Evolutionary conservation across 805 yeast species (phyloP).

Genomic region (Lipomyces kockii): DNA sequence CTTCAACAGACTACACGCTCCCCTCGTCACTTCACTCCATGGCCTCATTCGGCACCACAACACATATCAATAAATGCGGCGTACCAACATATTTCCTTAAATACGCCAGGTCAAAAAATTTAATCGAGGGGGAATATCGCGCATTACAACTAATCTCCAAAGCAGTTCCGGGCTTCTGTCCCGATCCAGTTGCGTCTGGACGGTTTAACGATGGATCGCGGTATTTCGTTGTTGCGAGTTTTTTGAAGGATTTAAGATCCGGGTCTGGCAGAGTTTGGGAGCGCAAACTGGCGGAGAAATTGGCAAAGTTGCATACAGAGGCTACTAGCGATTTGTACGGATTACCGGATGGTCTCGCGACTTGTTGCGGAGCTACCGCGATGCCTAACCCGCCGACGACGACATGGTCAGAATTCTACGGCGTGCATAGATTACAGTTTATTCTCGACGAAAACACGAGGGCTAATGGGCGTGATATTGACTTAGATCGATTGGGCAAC

Average conservation of each 20-base stretch:
- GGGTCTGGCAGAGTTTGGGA: slow-evolving; percentile 26
- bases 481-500: slow-evolving; percentile 15
- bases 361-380: slow-evolving; percentile 34
- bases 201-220: slow-evolving; percentile 3
- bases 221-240: slow-evolving; percentile 20
- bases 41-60: slow-evolving; percentile 21
- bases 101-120: slow-evolving; percentile 1
- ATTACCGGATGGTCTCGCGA: slow-evolving; percentile 21
- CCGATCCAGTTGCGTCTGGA: slow-evolving; percentile 17
- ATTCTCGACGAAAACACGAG: slow-evolving; percentile 27
- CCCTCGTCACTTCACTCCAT: slow-evolving; percentile 8
- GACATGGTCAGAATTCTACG: slow-evolving; percentile 32
- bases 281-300: slow-evolving; percentile 19
- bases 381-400: slow-evolving; percentile 29
- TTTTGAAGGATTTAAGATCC: slow-evolving; percentile 10
- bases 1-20: slow-evolving; percentile 10
- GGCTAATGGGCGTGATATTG: slow-evolving; percentile 23
- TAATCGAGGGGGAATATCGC: slow-evolving; percentile 21
- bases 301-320: slow-evolving; percentile 20
- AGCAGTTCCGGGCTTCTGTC: slow-evolving; percentile 25
- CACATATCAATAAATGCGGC: slow-evolving; percentile 10
- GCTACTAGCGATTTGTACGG: slow-evolving; percentile 20
- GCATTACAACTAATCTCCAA: slow-evolving; percentile 18
- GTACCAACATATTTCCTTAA: slow-evolving; percentile 19
- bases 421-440: slow-evolving; percentile 15